Percentiles rank a stretch among this genome's conserved stretches.
phyloP scores from a whole-genome alignment of 176 grass and related monocot genomes.

The Zea luxurians region DNA sequence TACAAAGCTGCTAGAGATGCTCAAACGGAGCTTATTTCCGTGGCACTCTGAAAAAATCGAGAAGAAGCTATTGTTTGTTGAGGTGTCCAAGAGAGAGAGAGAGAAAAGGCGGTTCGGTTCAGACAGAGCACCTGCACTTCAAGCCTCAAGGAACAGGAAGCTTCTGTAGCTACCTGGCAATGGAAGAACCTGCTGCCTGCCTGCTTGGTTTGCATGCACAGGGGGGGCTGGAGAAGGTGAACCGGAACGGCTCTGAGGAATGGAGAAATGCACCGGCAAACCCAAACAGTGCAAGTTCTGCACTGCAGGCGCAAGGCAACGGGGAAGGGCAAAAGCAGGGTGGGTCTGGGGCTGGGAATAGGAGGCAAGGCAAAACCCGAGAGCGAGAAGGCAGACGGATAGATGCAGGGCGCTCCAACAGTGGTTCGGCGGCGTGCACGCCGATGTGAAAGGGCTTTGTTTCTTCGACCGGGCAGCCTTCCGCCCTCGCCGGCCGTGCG shows the following conservation, averaged over 20 bases:
- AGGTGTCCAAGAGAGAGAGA: no score
- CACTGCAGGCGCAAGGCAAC: neutral
- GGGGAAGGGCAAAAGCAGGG: neutral
- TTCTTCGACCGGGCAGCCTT: no score
- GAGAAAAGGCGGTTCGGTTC: no score
- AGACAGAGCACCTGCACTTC: no score
- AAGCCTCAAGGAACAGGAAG: conserved; percentile 17
- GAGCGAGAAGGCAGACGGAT: conserved; percentile 25
- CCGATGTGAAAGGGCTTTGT: neutral
- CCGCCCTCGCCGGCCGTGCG: no score
- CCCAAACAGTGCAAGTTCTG: neutral
- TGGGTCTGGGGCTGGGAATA: no score
- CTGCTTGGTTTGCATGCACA: neutral
- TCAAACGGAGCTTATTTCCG: no score
- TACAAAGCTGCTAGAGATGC: no score
- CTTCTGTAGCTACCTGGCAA: neutral
- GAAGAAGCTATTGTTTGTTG: no score
- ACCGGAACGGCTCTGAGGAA: conserved; percentile 15
- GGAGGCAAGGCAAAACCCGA: conserved; percentile 16
- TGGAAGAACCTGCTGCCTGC: neutral
- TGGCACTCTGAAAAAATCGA: no score
- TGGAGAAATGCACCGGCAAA: neutral
- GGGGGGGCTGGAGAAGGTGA: conserved; percentile 23
- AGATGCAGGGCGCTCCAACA: neutral
- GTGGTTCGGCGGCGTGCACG: conserved; percentile 2